A percentile compares a stretch with the other conserved stretches of the same genome.
These are phyloP conservation scores for Penicillium bialowiezense DNA, from an alignment of 495 filamentous ascomycete genomes.

Conservation along the genomic window DNA sequence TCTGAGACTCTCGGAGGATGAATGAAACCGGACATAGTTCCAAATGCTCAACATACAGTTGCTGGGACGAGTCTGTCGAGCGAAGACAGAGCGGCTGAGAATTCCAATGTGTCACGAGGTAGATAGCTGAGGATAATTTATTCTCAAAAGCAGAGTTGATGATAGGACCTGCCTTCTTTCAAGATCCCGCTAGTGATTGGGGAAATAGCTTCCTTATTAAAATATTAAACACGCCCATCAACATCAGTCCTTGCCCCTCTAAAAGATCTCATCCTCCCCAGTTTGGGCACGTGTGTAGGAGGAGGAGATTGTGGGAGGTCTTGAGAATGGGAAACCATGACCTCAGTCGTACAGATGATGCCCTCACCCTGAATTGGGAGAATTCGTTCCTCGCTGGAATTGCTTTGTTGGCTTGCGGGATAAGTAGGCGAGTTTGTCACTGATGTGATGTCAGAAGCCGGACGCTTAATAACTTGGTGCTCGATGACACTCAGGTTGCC, in stretches of 20 bases:
- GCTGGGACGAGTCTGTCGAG: too few species aligned
- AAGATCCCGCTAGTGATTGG: too few species aligned
- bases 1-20: too few species aligned
- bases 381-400: constrained; percentile 24
- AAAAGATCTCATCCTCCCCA: not conserved
- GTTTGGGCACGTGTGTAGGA: not conserved
- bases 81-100: too few species aligned
- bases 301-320: not conserved
- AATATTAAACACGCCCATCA: constrained; percentile 8
- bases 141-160: too few species aligned
- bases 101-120: too few species aligned
- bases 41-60: too few species aligned
- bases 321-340: constrained; percentile 10
- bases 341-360: constrained; percentile 23
- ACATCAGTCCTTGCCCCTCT: not conserved
- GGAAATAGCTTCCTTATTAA: too few species aligned
- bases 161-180: too few species aligned
- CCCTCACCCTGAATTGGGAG: constrained; percentile 6
- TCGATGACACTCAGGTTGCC: constrained; percentile 2
- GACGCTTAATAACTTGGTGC: not conserved
- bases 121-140: too few species aligned
- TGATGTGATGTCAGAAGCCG: not conserved
- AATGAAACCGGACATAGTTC: too few species aligned
- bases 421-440: constrained; percentile 4
- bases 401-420: constrained; percentile 1